Percentiles rank a stretch among this genome's conserved stretches.
Conservation (phyloP, 305 asterid species). For the Ruellia speciosa region DNA sequence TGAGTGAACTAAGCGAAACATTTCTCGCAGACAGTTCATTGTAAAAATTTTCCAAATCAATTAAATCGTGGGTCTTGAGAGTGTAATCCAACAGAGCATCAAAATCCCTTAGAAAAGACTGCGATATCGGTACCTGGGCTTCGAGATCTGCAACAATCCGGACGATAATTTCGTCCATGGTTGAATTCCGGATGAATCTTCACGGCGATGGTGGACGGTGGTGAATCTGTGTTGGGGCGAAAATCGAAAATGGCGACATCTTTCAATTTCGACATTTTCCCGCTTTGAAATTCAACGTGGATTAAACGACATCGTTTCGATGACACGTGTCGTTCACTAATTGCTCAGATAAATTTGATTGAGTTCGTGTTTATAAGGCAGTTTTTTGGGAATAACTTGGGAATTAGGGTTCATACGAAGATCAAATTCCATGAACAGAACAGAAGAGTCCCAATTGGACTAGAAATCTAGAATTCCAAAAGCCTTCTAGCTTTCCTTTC, state of each 20-base stretch:
- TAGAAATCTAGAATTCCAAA: too few species aligned
- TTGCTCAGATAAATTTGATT: too few species aligned
- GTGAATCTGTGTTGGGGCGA: too few species aligned
- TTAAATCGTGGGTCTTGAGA: conserved; percentile 40
- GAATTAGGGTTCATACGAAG: too few species aligned
- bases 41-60: conserved; percentile 45
- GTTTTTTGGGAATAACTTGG: too few species aligned
- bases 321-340: not conserved
- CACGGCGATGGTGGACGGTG: not conserved
- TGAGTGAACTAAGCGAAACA: conserved; percentile 33
- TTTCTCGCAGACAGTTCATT: conserved; percentile 59
- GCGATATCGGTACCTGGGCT: conserved; percentile 41
- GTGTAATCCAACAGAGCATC: conserved; percentile 55
- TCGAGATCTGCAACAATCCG: conserved; percentile 55
- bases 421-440: too few species aligned
- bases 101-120: conserved; percentile 38
- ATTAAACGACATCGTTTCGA: conserved; percentile 10
- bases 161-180: conserved; percentile 59
- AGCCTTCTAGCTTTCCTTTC: too few species aligned
- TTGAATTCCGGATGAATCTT: conserved; percentile 18
- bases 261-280: conserved; percentile 32
- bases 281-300: conserved; percentile 23
- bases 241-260: conserved; percentile 1
- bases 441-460: too few species aligned
- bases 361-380: too few species aligned